Base-by-base conservation (phyloP, 2,329 filamentous ascomycete genomes). In the Biscogniauxia sp. region DNA sequence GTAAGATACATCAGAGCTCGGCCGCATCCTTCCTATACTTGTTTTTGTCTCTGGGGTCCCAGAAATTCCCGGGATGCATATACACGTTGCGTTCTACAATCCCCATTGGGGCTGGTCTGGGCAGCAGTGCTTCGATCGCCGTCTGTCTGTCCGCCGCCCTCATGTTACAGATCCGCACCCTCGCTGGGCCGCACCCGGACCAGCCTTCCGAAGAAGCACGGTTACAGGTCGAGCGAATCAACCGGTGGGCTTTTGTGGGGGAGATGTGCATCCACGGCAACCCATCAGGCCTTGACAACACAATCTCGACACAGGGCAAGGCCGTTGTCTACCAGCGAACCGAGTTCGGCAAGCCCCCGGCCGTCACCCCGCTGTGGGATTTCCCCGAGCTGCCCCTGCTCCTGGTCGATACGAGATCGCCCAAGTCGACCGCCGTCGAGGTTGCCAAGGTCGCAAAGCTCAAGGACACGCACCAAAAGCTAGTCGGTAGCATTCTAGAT, bases 221-320 rank as follows among this genome's bases (percentile, higher is more conserved):
- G 61, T 77, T 93, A 51, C 94, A 99, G 74, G 84, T 98, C 28
- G 93, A 98, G 78, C 88, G 94, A 65, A 97, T 99, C 78, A 99
- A 99, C 76, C 86, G 91, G 63, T 99, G 96, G 95, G 93, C 95
- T 0, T 98, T 97, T 75, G 95, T 99, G 0, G 90, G 90, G 23
- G 95, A 99, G 75, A 90, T 98, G 87, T 95, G 93, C 77, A 97
- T 98, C 64, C 95, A 99, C 73, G 95, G 94, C 45, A 98, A 96
- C 72, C 95, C 95, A 0, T 97, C 92, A 0, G 95, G 95, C 0
- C 92, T 99, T 51, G 95, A 99, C 77, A 99, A 99, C 76, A 99
- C 95, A 2, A 94, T 99, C 26, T 85, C 94, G 13, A 91, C 93
- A 13, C 91, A 96, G 70, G 95, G 95, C 60, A 97, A 97, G 77